Conservation (phyloP, 202 grass and related monocot species). For the Cymbopogon flexuosus region DNA sequence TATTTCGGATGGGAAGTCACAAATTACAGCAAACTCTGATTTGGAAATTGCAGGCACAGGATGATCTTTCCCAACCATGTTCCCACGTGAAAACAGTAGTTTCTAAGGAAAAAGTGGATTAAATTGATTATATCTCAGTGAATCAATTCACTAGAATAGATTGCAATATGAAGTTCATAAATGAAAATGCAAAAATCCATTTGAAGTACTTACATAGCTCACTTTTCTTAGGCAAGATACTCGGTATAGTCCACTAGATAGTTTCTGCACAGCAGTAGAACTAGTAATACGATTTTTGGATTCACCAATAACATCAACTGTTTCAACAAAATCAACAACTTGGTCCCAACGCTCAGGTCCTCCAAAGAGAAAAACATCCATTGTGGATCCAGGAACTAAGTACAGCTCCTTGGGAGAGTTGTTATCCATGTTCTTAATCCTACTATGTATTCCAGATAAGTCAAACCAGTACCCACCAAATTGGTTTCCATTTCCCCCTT, state of each 20-base stretch:
- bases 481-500: slow-evolving; percentile 71
- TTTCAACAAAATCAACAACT: slow-evolving; percentile 73
- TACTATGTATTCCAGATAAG: slow-evolving; percentile 42
- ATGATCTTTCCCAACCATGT: slow-evolving; percentile 84
- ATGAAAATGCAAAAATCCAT: slow-evolving; percentile 25
- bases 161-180: slow-evolving; percentile 9
- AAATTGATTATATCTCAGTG: slow-evolving; percentile 24
- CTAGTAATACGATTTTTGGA: slow-evolving; percentile 28
- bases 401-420: slow-evolving; percentile 62
- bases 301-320: slow-evolving; percentile 54
- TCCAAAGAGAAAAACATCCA: slow-evolving; percentile 80
- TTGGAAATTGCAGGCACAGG: slow-evolving; percentile 53
- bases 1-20: slow-evolving; percentile 75
- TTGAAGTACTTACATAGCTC: slow-evolving; percentile 68
- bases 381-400: slow-evolving; percentile 82
- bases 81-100: slow-evolving; percentile 88
- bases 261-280: slow-evolving; percentile 52
- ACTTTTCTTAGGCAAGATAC: slow-evolving; percentile 69
- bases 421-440: slow-evolving; percentile 40
- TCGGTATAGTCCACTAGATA: slow-evolving; percentile 55
- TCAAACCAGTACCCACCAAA: slow-evolving; percentile 95
- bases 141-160: slow-evolving; percentile 19
- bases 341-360: slow-evolving; percentile 79
- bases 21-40: slow-evolving; percentile 65
- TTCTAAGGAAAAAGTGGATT: slow-evolving; percentile 45